Conservation (phyloP, 805 yeast genomes). For the Suhomyces xylopsoci region DNA sequence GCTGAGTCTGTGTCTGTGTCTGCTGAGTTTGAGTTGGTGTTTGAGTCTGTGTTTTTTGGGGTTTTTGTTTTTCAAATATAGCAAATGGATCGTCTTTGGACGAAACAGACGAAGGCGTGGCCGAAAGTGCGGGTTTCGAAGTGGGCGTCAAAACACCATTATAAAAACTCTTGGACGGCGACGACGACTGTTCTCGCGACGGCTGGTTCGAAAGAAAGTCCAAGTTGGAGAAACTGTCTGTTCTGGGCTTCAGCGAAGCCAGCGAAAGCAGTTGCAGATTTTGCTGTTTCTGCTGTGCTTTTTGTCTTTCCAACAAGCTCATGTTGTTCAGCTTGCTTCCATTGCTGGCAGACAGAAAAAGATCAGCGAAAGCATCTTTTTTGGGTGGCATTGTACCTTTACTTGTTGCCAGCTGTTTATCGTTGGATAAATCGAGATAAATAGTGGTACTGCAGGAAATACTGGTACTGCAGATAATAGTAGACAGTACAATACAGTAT, state of each 20-base stretch:
- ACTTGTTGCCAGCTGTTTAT: not conserved
- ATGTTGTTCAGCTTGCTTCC: constrained; percentile 1
- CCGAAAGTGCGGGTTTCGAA: not conserved
- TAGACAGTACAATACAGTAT: too few relatives aligned
- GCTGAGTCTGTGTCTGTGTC: not conserved
- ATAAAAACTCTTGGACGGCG: not conserved
- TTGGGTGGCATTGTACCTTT: constrained; percentile 29
- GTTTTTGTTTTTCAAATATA: constrained; percentile 12
- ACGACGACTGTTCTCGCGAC: not conserved
- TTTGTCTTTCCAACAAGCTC: constrained; percentile 10
- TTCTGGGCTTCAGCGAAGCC: not conserved
- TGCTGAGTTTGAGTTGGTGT: too few relatives aligned
- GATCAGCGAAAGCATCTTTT: constrained; percentile 45
- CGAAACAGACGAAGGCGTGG: not conserved
- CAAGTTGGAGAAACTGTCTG: constrained; percentile 5
- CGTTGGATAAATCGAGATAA: not conserved
- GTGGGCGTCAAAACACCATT: not conserved
- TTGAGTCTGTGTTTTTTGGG: too few relatives aligned
- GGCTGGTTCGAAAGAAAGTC: constrained; percentile 3
- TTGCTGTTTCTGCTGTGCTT: constrained; percentile 3
- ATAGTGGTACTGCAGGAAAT: too few relatives aligned
- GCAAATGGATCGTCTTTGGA: constrained; percentile 23
- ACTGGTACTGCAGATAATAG: too few relatives aligned
- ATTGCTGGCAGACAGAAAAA: constrained; percentile 26
- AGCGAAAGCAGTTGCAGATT: not conserved